Conservation (phyloP, 148 eudicot genomes). For the Persicaria maculosa region DNA sequence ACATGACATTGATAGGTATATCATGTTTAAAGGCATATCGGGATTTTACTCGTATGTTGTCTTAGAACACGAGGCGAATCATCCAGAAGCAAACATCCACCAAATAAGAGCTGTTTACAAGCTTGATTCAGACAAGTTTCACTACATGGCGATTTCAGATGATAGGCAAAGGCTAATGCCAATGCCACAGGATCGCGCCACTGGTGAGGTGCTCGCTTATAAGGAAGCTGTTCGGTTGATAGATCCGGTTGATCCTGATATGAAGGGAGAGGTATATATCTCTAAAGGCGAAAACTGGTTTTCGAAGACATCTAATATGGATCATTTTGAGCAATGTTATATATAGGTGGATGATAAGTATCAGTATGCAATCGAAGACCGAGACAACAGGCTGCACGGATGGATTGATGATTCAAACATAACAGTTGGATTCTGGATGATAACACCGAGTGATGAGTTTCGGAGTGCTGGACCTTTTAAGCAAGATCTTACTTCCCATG, state of each 20-base stretch:
- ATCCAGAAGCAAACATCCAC: slow-evolving; percentile 28
- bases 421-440: slow-evolving; percentile 63
- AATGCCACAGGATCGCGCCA: slow-evolving; percentile 29
- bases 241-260: slow-evolving; percentile 25
- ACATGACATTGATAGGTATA: slow-evolving; percentile 24
- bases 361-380: slow-evolving; percentile 53
- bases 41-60: slow-evolving; percentile 46
- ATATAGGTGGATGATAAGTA: slow-evolving; percentile 83
- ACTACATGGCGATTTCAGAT: slow-evolving; percentile 70
- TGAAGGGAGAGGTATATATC: slow-evolving; percentile 50
- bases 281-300: background rate
- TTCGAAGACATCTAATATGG: background rate
- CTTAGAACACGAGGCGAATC: slow-evolving; percentile 31
- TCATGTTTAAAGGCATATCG: slow-evolving; percentile 35
- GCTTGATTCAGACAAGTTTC: slow-evolving; percentile 25
- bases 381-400: slow-evolving; percentile 61
- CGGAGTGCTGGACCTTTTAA: slow-evolving; percentile 68
- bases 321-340: background rate
- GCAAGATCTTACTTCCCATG: slow-evolving; percentile 80
- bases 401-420: slow-evolving; percentile 45
- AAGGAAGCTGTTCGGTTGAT: slow-evolving; percentile 66
- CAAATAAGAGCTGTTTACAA: slow-evolving; percentile 41
- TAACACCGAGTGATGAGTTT: slow-evolving; percentile 67
- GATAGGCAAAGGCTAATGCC: slow-evolving; percentile 72
- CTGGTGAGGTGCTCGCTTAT: slow-evolving; percentile 43